Evolutionary conservation across 2,329 filamentous ascomycete genomes (phyloP).

Genomic region (Colletotrichum destructivum): DNA sequence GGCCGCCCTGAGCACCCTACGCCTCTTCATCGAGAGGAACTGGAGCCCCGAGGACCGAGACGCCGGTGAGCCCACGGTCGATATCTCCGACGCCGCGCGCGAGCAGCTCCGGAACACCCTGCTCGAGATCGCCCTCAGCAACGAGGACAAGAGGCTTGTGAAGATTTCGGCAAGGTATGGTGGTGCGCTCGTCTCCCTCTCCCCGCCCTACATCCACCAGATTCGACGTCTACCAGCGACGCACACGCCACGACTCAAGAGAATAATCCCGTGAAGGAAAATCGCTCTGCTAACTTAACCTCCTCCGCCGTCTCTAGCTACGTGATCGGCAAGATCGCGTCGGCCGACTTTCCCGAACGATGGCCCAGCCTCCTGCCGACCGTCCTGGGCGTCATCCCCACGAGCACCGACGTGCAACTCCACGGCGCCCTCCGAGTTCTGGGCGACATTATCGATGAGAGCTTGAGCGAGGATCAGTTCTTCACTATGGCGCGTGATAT

Average conservation of each 20-base stretch:
- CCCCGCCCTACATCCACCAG: not conserved
- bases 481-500: constrained; percentile 90
- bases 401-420: constrained; percentile 82
- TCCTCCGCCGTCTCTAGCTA: constrained; percentile 60
- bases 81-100: constrained; percentile 82
- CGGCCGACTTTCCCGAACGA: constrained; percentile 91
- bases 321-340: constrained; percentile 93
- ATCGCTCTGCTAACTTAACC: constrained; percentile 32
- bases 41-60: constrained; percentile 87
- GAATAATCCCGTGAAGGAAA: constrained; percentile 4
- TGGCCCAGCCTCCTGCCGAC: constrained; percentile 92
- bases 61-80: constrained; percentile 71
- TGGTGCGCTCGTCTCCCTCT: constrained; percentile 22
- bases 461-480: constrained; percentile 94
- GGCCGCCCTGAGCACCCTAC: constrained; percentile 83
- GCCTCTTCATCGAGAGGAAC: constrained; percentile 85
- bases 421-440: constrained; percentile 93
- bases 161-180: constrained; percentile 86
- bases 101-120: constrained; percentile 80
- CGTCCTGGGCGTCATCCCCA: constrained; percentile 83
- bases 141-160: constrained; percentile 85
- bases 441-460: constrained; percentile 91
- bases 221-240: not conserved
- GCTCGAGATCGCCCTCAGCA: constrained; percentile 82
- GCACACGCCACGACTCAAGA: not conserved